phyloP scores from a whole-genome alignment of 768 basidiomycete genomes.

The Boletus barrowsii region DNA sequence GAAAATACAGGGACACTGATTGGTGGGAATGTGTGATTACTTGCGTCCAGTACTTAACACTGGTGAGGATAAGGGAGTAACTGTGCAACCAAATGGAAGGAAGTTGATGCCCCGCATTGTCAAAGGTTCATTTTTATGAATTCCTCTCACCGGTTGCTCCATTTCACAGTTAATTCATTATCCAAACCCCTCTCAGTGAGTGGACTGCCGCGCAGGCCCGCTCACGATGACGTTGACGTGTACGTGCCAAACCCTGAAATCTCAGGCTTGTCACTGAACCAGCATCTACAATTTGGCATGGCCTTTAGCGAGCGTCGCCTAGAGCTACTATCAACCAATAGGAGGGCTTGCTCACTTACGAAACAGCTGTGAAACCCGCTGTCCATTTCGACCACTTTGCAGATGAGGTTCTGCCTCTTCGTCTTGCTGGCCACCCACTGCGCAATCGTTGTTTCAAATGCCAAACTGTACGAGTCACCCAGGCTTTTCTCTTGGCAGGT shows the following conservation, averaged over 20 bases:
- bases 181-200: neutral
- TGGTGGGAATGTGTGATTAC: conserved; percentile 5
- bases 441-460: no score
- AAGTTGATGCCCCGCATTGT: neutral
- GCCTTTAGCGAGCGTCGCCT: no score
- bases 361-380: no score
- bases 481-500: no score
- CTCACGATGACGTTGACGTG: neutral
- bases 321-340: no score
- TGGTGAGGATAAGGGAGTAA: neutral
- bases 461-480: no score
- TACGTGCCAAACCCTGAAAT: neutral
- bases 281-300: no score
- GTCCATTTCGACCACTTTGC: no score
- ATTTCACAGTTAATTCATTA: neutral
- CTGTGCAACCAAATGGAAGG: neutral
- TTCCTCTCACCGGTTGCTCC: neutral
- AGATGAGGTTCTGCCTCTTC: no score
- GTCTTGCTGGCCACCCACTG: no score
- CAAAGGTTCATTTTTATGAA: neutral
- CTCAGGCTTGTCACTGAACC: conserved; percentile 16
- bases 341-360: no score
- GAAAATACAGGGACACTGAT: neutral
- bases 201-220: neutral
- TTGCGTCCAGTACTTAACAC: neutral